Evolutionary conservation across 345 rosid species (phyloP).

Genomic region (Dimocarpus longan): DNA sequence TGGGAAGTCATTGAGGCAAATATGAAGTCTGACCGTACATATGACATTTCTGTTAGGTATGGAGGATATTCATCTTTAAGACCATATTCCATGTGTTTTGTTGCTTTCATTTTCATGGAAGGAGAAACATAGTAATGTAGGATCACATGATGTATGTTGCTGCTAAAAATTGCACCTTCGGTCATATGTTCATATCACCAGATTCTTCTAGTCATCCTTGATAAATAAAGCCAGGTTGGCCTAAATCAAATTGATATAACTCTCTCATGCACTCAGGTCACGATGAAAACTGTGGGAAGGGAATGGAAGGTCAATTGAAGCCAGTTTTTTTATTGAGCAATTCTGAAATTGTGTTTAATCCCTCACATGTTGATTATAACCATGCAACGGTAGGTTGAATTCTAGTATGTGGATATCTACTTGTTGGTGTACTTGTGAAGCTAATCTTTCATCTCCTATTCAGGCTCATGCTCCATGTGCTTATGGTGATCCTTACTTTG

Average conservation of each 20-base stretch:
- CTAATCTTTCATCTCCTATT: slow-evolving; percentile 18
- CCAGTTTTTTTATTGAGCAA: slow-evolving; percentile 33
- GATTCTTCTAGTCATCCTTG: background rate
- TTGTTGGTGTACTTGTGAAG: slow-evolving; percentile 7
- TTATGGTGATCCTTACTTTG: slow-evolving; percentile 36
- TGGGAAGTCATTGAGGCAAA: background rate
- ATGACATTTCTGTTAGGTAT: background rate
- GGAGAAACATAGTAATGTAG: background rate
- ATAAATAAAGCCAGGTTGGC: background rate
- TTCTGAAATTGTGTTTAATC: slow-evolving; percentile 29
- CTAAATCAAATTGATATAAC: background rate
- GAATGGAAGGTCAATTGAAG: slow-evolving; percentile 37
- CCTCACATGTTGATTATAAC: slow-evolving; percentile 28
- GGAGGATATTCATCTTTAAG: background rate
- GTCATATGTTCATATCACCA: background rate
- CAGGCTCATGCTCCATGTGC: slow-evolving; percentile 37
- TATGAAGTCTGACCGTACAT: background rate
- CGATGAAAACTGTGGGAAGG: slow-evolving; percentile 39
- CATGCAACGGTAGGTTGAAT: slow-evolving; percentile 34
- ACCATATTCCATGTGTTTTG: background rate
- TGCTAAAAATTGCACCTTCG: background rate
- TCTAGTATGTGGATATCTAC: background rate
- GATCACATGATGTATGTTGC: background rate
- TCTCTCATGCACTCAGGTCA: slow-evolving; percentile 28
- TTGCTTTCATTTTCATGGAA: background rate